phyloP scores from a whole-genome alignment of 345 rosid species.

The Cardamine resedifolia region DNA sequence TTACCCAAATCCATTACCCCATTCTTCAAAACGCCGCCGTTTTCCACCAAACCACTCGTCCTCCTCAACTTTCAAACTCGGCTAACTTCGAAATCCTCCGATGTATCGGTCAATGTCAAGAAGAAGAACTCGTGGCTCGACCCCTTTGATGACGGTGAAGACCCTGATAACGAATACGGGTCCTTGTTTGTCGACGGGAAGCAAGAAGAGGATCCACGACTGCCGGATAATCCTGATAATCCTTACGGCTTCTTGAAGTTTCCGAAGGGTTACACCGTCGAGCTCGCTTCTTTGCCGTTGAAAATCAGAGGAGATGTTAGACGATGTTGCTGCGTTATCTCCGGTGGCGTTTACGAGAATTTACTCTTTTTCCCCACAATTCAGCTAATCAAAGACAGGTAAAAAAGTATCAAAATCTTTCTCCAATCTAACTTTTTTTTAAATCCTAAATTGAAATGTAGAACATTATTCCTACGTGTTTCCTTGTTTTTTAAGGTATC shows the following conservation, averaged over 20 bases:
- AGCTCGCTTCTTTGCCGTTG: slow-evolving; percentile 69
- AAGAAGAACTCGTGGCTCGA: slow-evolving; percentile 86
- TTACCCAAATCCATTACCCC: slow-evolving; percentile 55
- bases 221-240: slow-evolving; percentile 71
- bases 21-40: slow-evolving; percentile 49
- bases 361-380: slow-evolving; percentile 80
- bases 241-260: slow-evolving; percentile 93
- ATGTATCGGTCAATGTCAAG: slow-evolving; percentile 44
- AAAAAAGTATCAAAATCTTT: background rate
- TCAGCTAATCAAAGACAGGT: slow-evolving; percentile 89
- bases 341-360: slow-evolving; percentile 95
- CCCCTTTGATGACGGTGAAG: slow-evolving; percentile 76
- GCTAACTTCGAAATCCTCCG: slow-evolving; percentile 25
- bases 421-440: background rate
- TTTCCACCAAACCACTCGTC: slow-evolving; percentile 41
- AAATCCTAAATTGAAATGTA: background rate
- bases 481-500: slow-evolving; percentile 50
- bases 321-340: slow-evolving; percentile 78
- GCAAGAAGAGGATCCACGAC: slow-evolving; percentile 89
- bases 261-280: slow-evolving; percentile 73
- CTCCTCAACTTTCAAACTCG: slow-evolving; percentile 41
- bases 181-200: slow-evolving; percentile 76
- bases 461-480: background rate
- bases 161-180: slow-evolving; percentile 72
- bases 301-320: slow-evolving; percentile 93